phyloP scores from a whole-genome alignment of 2,329 filamentous ascomycete species.

The Aureobasidium melanogenum region DNA sequence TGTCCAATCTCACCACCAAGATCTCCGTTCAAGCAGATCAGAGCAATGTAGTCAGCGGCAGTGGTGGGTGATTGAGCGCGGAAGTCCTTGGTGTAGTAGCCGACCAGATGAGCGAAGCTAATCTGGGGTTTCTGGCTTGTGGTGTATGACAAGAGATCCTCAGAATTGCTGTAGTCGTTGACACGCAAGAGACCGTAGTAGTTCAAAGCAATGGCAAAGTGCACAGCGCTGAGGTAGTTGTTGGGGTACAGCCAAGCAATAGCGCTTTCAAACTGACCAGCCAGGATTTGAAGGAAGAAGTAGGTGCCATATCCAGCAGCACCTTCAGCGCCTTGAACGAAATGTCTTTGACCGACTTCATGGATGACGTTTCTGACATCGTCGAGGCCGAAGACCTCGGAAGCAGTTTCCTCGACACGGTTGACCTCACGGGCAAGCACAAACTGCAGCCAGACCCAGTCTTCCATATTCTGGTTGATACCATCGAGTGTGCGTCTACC shows the following conservation, averaged over 20 bases:
- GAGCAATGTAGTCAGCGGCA: constrained; percentile 83
- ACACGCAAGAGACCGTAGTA: constrained; percentile 87
- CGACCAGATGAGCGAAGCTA: constrained; percentile 88
- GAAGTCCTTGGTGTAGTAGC: constrained; percentile 94
- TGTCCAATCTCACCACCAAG: constrained; percentile 64
- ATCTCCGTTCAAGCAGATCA: constrained; percentile 89
- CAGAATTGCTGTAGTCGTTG: constrained; percentile 65
- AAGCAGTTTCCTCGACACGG: constrained; percentile 52
- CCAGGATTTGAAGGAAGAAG: constrained; percentile 85
- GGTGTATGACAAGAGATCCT: constrained; percentile 59
- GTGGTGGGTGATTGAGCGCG: constrained; percentile 79
- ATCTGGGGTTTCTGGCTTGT: constrained; percentile 68
- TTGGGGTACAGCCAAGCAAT: constrained; percentile 86
- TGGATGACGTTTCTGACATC: constrained; percentile 70
- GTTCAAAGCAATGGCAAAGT: constrained; percentile 82
- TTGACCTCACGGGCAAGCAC: constrained; percentile 53
- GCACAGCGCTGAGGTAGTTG: constrained; percentile 85
- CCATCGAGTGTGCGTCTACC: constrained; percentile 47
- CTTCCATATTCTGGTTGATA: constrained; percentile 52
- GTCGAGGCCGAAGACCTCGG: constrained; percentile 53
- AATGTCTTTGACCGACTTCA: constrained; percentile 87
- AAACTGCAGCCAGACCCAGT: constrained; percentile 61
- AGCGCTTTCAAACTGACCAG: constrained; percentile 90
- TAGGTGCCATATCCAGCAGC: constrained; percentile 77
- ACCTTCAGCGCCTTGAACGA: constrained; percentile 72